Conservation (phyloP, 805 yeast species). For the Teunomyces aglyptinius region DNA sequence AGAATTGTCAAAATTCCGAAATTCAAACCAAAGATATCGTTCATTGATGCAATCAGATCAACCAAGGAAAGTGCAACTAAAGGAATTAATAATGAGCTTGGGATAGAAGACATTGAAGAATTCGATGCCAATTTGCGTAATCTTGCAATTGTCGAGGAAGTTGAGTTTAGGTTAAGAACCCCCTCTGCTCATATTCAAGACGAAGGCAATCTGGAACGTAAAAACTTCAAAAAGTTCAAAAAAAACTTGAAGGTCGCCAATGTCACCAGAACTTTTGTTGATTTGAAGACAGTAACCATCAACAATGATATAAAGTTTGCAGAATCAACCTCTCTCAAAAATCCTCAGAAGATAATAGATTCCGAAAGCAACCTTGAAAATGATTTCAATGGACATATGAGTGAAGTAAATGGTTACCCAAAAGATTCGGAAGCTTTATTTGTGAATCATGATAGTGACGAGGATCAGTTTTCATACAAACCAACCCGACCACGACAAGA, state of each 20-base stretch:
- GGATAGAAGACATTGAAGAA: slow-evolving; percentile 25
- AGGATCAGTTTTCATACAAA: slow-evolving; percentile 2
- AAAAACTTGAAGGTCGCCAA: slow-evolving; percentile 20
- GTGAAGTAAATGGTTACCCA: slow-evolving; percentile 8
- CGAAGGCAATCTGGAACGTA: slow-evolving; percentile 27
- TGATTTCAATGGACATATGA: slow-evolving; percentile 14
- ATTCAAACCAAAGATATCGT: slow-evolving; percentile 14
- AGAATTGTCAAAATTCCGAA: not conserved
- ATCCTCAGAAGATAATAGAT: not conserved
- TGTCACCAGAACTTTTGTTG: slow-evolving; percentile 31
- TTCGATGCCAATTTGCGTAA: slow-evolving; percentile 24
- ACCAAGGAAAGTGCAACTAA: slow-evolving; percentile 23
- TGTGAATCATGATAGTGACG: slow-evolving; percentile 5
- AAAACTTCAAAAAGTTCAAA: slow-evolving; percentile 39
- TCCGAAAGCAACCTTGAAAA: slow-evolving; percentile 6
- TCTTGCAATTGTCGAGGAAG: slow-evolving; percentile 34
- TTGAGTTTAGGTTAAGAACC: slow-evolving; percentile 16
- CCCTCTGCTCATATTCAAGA: slow-evolving; percentile 2
- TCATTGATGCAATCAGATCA: slow-evolving; percentile 29
- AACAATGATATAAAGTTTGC: slow-evolving; percentile 10
- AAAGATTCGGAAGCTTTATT: not conserved
- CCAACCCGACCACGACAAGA: not conserved
- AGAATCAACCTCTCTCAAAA: not conserved
- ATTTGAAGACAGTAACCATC: slow-evolving; percentile 13
- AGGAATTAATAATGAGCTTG: slow-evolving; percentile 24